Evolutionary conservation across 176 grass and related monocot genomes (phyloP).

Genomic region (Carex kokanica): DNA sequence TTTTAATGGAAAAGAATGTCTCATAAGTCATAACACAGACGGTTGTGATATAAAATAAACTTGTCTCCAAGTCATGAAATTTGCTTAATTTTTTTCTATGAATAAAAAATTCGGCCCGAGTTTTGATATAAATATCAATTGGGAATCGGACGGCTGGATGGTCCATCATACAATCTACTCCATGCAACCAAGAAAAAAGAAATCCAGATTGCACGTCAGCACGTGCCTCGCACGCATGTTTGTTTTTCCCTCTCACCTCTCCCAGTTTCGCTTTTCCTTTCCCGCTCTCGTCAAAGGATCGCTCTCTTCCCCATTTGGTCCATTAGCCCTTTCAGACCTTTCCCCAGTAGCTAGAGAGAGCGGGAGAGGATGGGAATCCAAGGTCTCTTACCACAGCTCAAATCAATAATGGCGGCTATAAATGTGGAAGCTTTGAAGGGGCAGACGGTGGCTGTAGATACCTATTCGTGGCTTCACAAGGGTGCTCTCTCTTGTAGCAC

Average conservation of each 20-base stretch:
- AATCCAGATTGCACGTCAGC: background rate
- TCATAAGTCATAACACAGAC: too few species aligned
- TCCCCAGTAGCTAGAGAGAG: constrained; percentile 7
- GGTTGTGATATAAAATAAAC: too few species aligned
- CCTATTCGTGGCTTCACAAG: constrained; percentile 98
- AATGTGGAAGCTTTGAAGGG: constrained; percentile 62
- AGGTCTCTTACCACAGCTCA: constrained; percentile 79
- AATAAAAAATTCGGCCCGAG: too few species aligned
- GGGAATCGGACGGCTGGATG: background rate
- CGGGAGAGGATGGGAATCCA: constrained; percentile 69
- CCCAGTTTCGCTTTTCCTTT: constrained; percentile 15
- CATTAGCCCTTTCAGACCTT: background rate
- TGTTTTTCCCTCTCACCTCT: background rate
- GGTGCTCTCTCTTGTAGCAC: constrained; percentile 81
- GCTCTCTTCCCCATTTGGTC: background rate
- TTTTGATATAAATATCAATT: background rate
- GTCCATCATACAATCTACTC: background rate
- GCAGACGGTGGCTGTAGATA: constrained; percentile 79
- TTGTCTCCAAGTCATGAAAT: too few species aligned
- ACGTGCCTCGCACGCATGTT: constrained; percentile 10
- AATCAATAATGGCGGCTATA: constrained; percentile 92
- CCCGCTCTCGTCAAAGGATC: constrained; percentile 18
- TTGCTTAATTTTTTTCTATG: too few species aligned
- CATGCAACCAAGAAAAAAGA: too few species aligned
- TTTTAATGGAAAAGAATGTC: too few species aligned